Percentiles rank a stretch among this genome's conserved stretches.
phyloP scores from a whole-genome alignment of 2,329 filamentous ascomycete genomes.

The Colletotrichum melonis region DNA sequence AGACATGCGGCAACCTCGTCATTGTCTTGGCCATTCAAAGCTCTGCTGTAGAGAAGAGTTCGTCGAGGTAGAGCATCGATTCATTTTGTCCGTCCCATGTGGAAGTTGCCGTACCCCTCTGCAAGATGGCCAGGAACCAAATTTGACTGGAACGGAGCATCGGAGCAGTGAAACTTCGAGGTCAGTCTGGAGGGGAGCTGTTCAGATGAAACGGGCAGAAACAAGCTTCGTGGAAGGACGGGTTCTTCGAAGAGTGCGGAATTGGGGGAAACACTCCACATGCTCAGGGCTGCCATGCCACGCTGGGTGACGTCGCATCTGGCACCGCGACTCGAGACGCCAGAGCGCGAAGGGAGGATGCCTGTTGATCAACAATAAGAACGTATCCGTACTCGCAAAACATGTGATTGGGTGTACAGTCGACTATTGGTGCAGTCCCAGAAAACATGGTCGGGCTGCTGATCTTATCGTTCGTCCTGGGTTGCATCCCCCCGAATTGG shows the following conservation, averaged over 20 bases:
- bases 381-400: slow-evolving; percentile 29
- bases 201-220: slow-evolving; percentile 30
- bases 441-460: neutral
- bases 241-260: neutral
- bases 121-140: neutral
- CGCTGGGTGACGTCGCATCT: neutral
- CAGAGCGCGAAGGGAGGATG: slow-evolving; percentile 8
- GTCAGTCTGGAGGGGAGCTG: neutral
- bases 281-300: neutral
- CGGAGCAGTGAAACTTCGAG: slow-evolving; percentile 16
- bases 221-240: slow-evolving; percentile 12
- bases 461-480: slow-evolving; percentile 1
- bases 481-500: neutral
- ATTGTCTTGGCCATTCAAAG: neutral
- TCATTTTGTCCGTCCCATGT: neutral
- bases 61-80: neutral
- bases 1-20: neutral
- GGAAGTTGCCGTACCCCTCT: slow-evolving; percentile 14
- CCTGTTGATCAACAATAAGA: neutral
- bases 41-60: neutral
- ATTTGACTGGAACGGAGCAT: slow-evolving; percentile 8
- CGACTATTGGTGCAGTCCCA: neutral
- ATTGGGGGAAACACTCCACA: neutral
- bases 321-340: neutral
- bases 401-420: neutral